Evolutionary conservation across 176 grass and related monocot genomes (phyloP), one percentile per base, ranked within the genome.

Genomic region (Elaeis guineensis): DNA sequence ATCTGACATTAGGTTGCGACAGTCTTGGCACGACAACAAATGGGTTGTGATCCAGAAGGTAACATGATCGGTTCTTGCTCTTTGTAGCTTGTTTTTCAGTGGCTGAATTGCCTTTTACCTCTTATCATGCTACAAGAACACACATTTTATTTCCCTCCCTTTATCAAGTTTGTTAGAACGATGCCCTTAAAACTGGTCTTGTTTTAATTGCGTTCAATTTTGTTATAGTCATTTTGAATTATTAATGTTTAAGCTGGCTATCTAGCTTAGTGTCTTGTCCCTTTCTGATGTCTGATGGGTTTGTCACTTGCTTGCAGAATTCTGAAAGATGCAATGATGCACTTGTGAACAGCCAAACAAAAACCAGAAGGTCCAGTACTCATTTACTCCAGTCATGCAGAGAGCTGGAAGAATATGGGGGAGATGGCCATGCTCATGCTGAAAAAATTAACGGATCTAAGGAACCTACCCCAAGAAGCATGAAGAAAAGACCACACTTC

Each of bases 31-130:
- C 19, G 53, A 69, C 1, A 62, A 75, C 29, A 59, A 75, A 53
- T 93, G 83, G 89, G 50, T 66, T 62, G 9, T 57, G 21, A 50
- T 77, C 25, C 80, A 78, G 25, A 87, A 87, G 68, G 88, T 92
- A 44, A 12, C 35, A 14, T 44, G 9, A 44, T 1, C 35, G 0
- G 11, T 2, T 44, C 35, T 12, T 44, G 35, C 14, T 44, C 11
- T 44, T 44, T 11, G 5, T 44, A 44, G 35, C 12, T 44, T 12
- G 3, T 44, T 44, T 8, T 14, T 44, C 35, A 12, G 11, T 12
- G 35, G 35, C 9, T 11, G 8, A 12, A 12, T 44, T 44, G 5
- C 28, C 28, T 44, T 44, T 44, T 8, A 2, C 35, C 35, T 11
- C 35, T 35, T 35, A 44, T 44, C 11, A 12, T 44, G 28, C 28